Percentiles rank a stretch among this genome's conserved stretches.
Evolutionary conservation across 768 basidiomycete species (phyloP).

Genomic region (Arthromyces matolae): DNA sequence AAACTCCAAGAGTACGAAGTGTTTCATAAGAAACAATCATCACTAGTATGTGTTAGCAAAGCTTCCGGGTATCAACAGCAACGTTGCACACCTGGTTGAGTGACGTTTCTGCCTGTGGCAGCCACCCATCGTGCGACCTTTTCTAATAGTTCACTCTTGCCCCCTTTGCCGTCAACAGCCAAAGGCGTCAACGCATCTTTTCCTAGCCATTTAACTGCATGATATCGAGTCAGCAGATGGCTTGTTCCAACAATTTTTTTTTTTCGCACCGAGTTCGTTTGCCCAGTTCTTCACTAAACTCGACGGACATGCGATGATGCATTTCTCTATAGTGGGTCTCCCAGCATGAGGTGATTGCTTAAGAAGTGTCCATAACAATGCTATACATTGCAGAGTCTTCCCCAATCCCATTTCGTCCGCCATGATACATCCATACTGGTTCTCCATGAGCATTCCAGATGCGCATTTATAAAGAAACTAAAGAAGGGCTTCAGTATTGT

Average conservation of each 20-base stretch:
- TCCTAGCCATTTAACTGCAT: constrained; percentile 93
- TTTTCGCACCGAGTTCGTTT: constrained; percentile 85
- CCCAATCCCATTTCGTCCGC: constrained; percentile 99
- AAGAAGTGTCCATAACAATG: constrained; percentile 90
- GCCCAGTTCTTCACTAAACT: constrained; percentile 99
- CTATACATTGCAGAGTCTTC: constrained; percentile 94
- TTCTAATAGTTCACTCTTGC: constrained; percentile 74
- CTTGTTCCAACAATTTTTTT: neutral
- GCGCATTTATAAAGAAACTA: constrained; percentile 96
- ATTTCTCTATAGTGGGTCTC: constrained; percentile 91
- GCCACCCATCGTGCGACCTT: constrained; percentile 88
- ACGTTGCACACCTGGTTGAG: constrained; percentile 69
- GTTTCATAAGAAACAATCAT: constrained; percentile 99
- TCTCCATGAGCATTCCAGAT: constrained; percentile 88
- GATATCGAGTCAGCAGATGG: too few relatives aligned
- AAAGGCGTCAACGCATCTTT: constrained; percentile 77
- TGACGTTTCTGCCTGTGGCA: constrained; percentile 83
- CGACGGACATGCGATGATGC: constrained; percentile 95
- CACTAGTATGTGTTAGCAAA: constrained; percentile 43
- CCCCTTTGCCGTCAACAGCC: constrained; percentile 90
- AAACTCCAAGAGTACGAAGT: constrained; percentile 71
- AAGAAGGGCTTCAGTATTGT: constrained; percentile 1
- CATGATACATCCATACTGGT: constrained; percentile 97
- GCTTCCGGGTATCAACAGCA: neutral
- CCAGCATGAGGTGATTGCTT: constrained; percentile 91